Evolutionary conservation across 805 yeast genomes (phyloP).

Genomic region (Ogataea wickerhamii): DNA sequence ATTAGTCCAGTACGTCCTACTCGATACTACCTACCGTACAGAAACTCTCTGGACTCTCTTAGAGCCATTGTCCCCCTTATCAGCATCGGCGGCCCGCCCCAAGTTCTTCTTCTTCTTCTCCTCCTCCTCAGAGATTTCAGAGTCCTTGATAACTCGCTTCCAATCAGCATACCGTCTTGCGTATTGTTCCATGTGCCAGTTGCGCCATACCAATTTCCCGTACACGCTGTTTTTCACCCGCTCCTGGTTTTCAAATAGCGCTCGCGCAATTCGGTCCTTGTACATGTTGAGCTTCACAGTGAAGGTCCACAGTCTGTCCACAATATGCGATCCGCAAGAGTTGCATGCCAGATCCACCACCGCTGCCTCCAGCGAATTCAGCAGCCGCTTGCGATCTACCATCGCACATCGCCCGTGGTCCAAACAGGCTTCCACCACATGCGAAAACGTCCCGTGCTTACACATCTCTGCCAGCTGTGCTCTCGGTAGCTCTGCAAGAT

Average conservation of each 20-base stretch:
- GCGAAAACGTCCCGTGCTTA: conserved; percentile 86
- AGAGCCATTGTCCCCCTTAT: background rate
- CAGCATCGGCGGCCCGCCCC: no score
- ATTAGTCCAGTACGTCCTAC: no score
- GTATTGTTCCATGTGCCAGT: conserved; percentile 86
- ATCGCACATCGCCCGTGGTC: conserved; percentile 42
- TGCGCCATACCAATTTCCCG: conserved; percentile 92
- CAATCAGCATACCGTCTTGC: conserved; percentile 74
- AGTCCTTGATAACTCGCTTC: conserved; percentile 53
- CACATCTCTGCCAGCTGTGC: conserved; percentile 71
- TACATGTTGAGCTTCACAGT: conserved; percentile 74
- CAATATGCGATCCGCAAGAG: conserved; percentile 87
- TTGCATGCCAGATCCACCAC: conserved; percentile 67
- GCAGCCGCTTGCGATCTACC: conserved; percentile 56
- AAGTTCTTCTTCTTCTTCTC: no score
- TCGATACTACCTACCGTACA: background rate
- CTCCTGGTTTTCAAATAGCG: conserved; percentile 54
- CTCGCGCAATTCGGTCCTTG: conserved; percentile 80
- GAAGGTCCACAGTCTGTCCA: conserved; percentile 80
- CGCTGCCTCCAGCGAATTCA: conserved; percentile 56
- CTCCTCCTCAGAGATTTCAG: conserved; percentile 1
- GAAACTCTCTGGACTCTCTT: background rate
- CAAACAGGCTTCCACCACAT: conserved; percentile 71
- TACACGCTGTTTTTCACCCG: conserved; percentile 79
- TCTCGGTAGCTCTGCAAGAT: conserved; percentile 55